These are phyloP conservation scores for Xylaria intraflava DNA, from an alignment of 495 filamentous ascomycete species.

Conservation along the genomic window DNA sequence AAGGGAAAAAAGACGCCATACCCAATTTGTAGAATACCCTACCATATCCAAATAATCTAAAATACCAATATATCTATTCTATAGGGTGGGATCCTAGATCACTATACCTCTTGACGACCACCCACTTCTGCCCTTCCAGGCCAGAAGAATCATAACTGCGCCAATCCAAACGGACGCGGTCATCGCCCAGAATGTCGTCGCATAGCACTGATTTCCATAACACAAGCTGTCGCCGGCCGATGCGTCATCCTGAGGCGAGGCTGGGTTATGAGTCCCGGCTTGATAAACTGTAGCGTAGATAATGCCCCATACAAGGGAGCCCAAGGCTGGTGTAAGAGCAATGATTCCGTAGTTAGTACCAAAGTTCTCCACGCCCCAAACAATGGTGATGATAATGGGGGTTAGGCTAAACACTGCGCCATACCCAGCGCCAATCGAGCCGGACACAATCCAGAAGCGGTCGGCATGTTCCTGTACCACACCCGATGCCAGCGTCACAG, in stretches of 20 bases:
- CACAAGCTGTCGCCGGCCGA: constrained; percentile 47
- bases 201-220: constrained; percentile 75
- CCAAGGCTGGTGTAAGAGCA: constrained; percentile 78
- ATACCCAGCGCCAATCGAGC: constrained; percentile 80
- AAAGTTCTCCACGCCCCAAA: constrained; percentile 98
- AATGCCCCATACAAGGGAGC: constrained; percentile 78
- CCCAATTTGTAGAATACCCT: too few relatives aligned
- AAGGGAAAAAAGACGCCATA: too few relatives aligned
- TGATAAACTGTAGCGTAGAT: constrained; percentile 81
- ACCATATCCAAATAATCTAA: too few relatives aligned
- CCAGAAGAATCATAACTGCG: constrained; percentile 62
- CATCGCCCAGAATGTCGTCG: constrained; percentile 72
- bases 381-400: constrained; percentile 85
- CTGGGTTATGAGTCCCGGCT: constrained; percentile 39
- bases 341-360: constrained; percentile 97
- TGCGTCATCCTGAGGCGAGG: constrained; percentile 13
- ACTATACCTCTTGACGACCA: constrained; percentile 75
- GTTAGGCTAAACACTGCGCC: constrained; percentile 83
- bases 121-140: constrained; percentile 69
- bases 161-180: constrained; percentile 71
- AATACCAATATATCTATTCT: too few relatives aligned
- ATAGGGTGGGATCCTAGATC: constrained; percentile 44
- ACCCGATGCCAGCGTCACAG: constrained; percentile 67
- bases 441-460: constrained; percentile 74
- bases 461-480: constrained; percentile 56